Conservation (phyloP, 2,329 filamentous ascomycete species). For the Cercospora sojina region DNA sequence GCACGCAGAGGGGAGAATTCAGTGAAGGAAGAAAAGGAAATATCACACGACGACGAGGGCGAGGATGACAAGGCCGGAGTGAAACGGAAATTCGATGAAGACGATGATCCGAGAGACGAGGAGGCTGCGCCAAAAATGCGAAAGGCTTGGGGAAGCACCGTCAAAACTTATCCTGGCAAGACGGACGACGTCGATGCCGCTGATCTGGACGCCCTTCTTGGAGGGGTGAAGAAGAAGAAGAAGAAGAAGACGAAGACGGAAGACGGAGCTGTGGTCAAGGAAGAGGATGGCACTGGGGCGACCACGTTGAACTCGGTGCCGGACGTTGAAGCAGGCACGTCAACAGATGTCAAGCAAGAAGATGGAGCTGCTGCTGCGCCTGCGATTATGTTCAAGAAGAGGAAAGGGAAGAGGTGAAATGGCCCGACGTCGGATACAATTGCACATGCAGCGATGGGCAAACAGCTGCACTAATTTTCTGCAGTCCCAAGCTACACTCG, state of each 20-base stretch:
- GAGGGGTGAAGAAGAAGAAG: conserved; percentile 35
- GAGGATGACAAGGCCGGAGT: conserved; percentile 35
- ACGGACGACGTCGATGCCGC: conserved; percentile 51
- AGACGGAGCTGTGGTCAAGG: conserved; percentile 28
- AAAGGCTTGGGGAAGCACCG: conserved; percentile 48
- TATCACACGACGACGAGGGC: neutral
- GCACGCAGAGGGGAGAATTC: conserved; percentile 44
- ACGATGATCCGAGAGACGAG: conserved; percentile 60
- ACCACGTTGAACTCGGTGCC: conserved; percentile 31
- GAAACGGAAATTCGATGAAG: conserved; percentile 58
- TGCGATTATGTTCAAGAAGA: conserved; percentile 74
- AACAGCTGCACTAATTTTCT: neutral
- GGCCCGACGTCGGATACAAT: neutral
- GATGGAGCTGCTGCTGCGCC: conserved; percentile 41
- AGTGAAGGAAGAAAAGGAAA: conserved; percentile 39
- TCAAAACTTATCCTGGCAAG: conserved; percentile 47
- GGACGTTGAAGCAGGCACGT: conserved; percentile 15
- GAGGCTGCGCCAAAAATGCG: conserved; percentile 40
- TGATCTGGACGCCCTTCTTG: conserved; percentile 62
- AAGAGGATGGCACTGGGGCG: conserved; percentile 35
- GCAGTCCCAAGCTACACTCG: neutral
- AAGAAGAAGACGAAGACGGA: conserved; percentile 37
- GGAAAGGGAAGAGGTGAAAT: conserved; percentile 54
- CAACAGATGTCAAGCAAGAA: conserved; percentile 4
- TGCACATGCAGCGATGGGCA: neutral